Evolutionary conservation across 805 yeast genomes (phyloP).

Genomic region (Ogataea corticis): DNA sequence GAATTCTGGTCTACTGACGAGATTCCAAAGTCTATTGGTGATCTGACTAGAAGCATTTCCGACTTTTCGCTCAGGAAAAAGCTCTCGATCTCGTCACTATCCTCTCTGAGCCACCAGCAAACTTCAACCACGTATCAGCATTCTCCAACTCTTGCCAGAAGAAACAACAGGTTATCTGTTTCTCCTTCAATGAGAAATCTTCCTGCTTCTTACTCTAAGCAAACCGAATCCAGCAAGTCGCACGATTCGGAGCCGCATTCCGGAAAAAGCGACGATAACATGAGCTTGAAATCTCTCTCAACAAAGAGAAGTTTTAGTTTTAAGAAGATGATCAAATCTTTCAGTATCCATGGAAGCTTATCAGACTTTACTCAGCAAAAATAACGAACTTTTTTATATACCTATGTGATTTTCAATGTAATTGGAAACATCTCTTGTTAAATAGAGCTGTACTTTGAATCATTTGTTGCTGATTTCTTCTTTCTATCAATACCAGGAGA

Average conservation of each 20-base stretch:
- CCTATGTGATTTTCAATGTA: conserved; percentile 1
- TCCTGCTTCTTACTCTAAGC: not conserved
- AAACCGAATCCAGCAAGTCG: not conserved
- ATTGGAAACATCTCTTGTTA: not conserved
- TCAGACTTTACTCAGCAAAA: conserved; percentile 9
- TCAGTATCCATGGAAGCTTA: conserved; percentile 17
- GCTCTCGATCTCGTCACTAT: conserved; percentile 19
- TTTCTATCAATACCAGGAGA: conserved; percentile 25
- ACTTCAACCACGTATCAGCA: conserved; percentile 6
- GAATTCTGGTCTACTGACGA: conserved; percentile 37
- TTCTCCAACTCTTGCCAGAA: conserved; percentile 11
- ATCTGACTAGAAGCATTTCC: conserved; percentile 20
- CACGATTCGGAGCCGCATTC: conserved; percentile 1
- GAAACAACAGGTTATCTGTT: conserved; percentile 9
- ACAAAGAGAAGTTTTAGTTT: conserved; percentile 17
- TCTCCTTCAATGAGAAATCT: conserved; percentile 19
- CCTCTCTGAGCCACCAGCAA: conserved; percentile 15
- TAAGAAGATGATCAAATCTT: conserved; percentile 17
- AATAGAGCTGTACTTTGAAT: conserved; percentile 31
- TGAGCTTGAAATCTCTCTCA: conserved; percentile 6
- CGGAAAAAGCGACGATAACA: not conserved
- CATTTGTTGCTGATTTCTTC: conserved; percentile 43
- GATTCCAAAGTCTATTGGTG: conserved; percentile 20
- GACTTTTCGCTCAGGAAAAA: conserved; percentile 21
- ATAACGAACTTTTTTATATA: conserved; percentile 1